These are phyloP conservation scores for Moricandia arvensis DNA, from an alignment of 345 rosid genomes.

Conservation along the genomic window DNA sequence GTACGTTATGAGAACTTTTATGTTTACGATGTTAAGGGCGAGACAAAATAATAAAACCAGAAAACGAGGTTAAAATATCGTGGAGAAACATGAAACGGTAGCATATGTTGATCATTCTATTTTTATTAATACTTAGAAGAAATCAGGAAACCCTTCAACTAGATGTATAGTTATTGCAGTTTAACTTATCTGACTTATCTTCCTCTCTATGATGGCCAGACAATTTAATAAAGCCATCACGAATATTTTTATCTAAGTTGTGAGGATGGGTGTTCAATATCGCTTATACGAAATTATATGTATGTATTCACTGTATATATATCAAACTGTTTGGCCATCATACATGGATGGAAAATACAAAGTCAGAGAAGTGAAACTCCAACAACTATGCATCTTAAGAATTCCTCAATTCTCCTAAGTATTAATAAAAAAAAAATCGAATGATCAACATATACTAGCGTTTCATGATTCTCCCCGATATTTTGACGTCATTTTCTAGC, in stretches of 20 bases:
- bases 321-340: not conserved
- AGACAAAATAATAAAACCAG: not conserved
- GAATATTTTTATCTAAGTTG: not conserved
- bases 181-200: slow-evolving; percentile 18
- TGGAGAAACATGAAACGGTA: not conserved
- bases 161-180: slow-evolving; percentile 21
- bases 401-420: not conserved
- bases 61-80: not conserved
- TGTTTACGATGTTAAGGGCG: not conserved
- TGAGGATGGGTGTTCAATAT: not conserved
- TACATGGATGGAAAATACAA: not conserved
- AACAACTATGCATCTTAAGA: slow-evolving; percentile 10
- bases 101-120: not conserved
- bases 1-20: not conserved
- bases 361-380: slow-evolving; percentile 22
- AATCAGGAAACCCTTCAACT: not conserved
- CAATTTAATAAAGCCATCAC: not conserved
- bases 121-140: not conserved
- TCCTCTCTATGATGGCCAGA: slow-evolving; percentile 10
- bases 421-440: not conserved
- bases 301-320: not conserved
- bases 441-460: not conserved
- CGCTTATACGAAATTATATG: not conserved
- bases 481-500: not conserved
- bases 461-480: not conserved